Evolutionary conservation across 192 early-diverging fungal species (phyloP), one percentile per base, ranked within the genome.

Genomic region (Chytriomyces sp.): DNA sequence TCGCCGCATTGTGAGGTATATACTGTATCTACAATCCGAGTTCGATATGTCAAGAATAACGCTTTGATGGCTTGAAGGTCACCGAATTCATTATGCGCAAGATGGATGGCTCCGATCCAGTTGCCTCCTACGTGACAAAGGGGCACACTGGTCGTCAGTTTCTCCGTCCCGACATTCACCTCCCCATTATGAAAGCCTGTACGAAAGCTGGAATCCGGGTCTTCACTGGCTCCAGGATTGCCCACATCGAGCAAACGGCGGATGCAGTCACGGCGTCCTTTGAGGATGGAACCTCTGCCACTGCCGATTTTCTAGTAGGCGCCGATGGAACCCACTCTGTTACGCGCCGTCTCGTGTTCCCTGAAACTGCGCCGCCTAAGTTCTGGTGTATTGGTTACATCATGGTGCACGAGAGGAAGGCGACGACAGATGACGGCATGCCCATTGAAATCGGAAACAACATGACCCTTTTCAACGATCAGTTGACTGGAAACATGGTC

Each of bases 271-370:
- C 52, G 10, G 72, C 72, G 0, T 34, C 32, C 7, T 74, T 74
- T 36, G 64, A 6, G 39, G 72, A 70, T 37, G 72, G 52, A 8
- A 32, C 52, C 3, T 7, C 22, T 32, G 41, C 25, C 30, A 54
- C 37, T 8, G 72, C 25, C 7, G 63, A 74, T 57, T 19, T 72
- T 44, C 22, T 72, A 4, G 26, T 72, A 8, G 71, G 71, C 17
- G 58, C 59, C 38, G 71, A 72, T 54, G 72, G 72, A 0, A 28
- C 63, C 5, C 10, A 62, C n/a, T 64, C 59, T 17, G 34, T 17
- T 10, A 54, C 69, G 8, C 41, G 77, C 14, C 39, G 41, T 17
- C 14, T 75, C 17, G 34, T 83, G 14, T 30, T 82, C n/a, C 76
- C 76, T 6, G 79, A 81, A 37, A 77, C 17, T 0, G 6, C 39